A percentile compares a stretch with the other conserved stretches of the same genome.
These are phyloP conservation scores for Apostasia ramifera DNA, from an alignment of 106 monocot species.

Conservation along the genomic window DNA sequence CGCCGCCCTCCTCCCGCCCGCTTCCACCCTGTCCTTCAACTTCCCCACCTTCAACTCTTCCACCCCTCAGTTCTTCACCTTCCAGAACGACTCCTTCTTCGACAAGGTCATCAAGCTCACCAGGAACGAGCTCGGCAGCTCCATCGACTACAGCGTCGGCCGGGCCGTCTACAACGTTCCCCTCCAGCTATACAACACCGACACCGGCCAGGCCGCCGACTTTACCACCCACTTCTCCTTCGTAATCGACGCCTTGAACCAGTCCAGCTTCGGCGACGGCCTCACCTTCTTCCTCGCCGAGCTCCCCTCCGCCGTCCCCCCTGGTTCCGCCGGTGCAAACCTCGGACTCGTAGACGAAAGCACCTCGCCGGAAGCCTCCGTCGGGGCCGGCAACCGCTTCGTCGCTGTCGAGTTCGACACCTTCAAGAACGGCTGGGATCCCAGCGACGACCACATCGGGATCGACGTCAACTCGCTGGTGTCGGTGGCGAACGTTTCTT, in stretches of 20 bases:
- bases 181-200: conserved; percentile 26
- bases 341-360: conserved; percentile 36
- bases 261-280: conserved; percentile 29
- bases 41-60: conserved; percentile 1
- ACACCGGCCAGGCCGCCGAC: conserved; percentile 19
- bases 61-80: not conserved
- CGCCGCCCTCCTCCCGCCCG: not conserved
- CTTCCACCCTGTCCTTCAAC: conserved; percentile 19
- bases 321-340: conserved; percentile 8
- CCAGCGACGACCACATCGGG: conserved; percentile 29
- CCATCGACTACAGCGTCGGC: conserved; percentile 16
- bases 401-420: conserved; percentile 69
- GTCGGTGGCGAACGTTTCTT: conserved; percentile 4
- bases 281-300: conserved; percentile 60
- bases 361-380: not conserved
- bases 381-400: not conserved
- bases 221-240: conserved; percentile 62
- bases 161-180: conserved; percentile 29
- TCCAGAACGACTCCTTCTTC: conserved; percentile 16
- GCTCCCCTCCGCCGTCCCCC: conserved; percentile 14
- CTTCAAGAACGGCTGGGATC: conserved; percentile 34
- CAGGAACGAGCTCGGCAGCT: conserved; percentile 4
- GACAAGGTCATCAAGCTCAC: conserved; percentile 16
- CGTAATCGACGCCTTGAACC: conserved; percentile 25
- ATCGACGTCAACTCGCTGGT: conserved; percentile 37